Percentiles rank a stretch among this genome's conserved stretches.
phyloP scores from a whole-genome alignment of 1,284 basidiomycete species.

The Ceratobasidium papillatum region DNA sequence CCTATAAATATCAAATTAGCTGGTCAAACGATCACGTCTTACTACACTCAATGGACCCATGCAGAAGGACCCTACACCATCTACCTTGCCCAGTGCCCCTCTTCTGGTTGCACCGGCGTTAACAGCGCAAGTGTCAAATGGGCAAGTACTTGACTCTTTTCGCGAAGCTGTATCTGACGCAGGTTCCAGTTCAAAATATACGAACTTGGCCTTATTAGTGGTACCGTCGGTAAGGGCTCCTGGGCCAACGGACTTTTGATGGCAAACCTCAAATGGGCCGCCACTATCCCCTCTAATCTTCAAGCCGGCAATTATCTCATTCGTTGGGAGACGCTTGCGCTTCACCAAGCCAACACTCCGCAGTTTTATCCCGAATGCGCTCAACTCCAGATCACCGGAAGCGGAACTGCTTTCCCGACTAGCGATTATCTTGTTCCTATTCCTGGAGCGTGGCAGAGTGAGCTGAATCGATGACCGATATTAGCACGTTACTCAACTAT shows the following conservation, averaged over 20 bases:
- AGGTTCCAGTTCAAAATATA: slow-evolving; percentile 33
- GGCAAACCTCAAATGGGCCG: slow-evolving; percentile 40
- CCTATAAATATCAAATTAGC: background rate
- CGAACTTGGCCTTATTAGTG: slow-evolving; percentile 42
- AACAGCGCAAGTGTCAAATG: slow-evolving; percentile 42
- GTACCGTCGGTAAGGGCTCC: slow-evolving; percentile 38
- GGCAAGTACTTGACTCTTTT: background rate
- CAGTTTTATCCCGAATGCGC: slow-evolving; percentile 46
- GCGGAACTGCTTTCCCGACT: slow-evolving; percentile 38
- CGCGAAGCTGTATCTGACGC: background rate
- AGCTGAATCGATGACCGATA: slow-evolving; percentile 41
- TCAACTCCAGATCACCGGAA: slow-evolving; percentile 38
- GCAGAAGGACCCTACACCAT: slow-evolving; percentile 42
- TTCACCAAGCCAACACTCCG: slow-evolving; percentile 47
- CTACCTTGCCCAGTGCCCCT: slow-evolving; percentile 42
- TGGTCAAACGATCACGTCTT: slow-evolving; percentile 34
- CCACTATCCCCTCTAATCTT: slow-evolving; percentile 39
- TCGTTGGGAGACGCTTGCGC: slow-evolving; percentile 37
- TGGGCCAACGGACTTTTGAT: slow-evolving; percentile 43
- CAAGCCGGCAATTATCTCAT: slow-evolving; percentile 40
- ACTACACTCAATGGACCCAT: slow-evolving; percentile 44
- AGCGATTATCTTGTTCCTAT: slow-evolving; percentile 40
- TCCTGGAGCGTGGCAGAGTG: slow-evolving; percentile 46
- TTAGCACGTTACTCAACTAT: background rate
- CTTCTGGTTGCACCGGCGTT: slow-evolving; percentile 46